Conservation (phyloP, 1,139 yeast genomes). For the Saccharomyces hybrid region DNA sequence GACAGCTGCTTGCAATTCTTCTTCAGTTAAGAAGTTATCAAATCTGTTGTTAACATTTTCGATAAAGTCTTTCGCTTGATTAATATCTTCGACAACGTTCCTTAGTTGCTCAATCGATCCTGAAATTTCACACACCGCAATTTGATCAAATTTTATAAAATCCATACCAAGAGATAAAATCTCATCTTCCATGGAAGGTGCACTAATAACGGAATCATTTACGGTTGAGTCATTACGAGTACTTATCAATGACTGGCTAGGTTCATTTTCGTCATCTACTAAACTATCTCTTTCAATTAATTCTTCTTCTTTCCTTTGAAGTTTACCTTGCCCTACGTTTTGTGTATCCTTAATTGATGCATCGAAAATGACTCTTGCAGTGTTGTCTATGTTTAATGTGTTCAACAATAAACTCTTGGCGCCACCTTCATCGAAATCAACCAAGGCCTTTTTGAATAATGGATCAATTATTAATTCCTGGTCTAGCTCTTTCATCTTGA, state of each 20-base stretch:
- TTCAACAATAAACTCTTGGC: constrained; percentile 76
- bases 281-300: neutral
- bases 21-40: constrained; percentile 28
- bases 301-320: constrained; percentile 8
- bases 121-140: constrained; percentile 44
- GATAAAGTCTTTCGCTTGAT: constrained; percentile 46
- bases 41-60: constrained; percentile 39
- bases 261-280: neutral
- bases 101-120: constrained; percentile 56
- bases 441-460: constrained; percentile 75
- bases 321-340: constrained; percentile 2
- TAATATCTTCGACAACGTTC: constrained; percentile 50
- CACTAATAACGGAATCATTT: neutral
- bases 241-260: neutral
- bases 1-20: constrained; percentile 33
- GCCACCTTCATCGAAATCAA: constrained; percentile 95
- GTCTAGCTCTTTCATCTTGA: constrained; percentile 64
- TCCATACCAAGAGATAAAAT: constrained; percentile 29
- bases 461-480: constrained; percentile 81
- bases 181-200: constrained; percentile 23
- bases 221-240: neutral
- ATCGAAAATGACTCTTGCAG: constrained; percentile 36
- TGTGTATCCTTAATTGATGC: constrained; percentile 30
- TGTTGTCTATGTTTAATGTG: constrained; percentile 40
- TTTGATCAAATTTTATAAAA: constrained; percentile 29